A percentile compares a stretch with the other conserved stretches of the same genome.
Conservation (phyloP, 805 yeast genomes). For the Priceomyces melissophilus region DNA sequence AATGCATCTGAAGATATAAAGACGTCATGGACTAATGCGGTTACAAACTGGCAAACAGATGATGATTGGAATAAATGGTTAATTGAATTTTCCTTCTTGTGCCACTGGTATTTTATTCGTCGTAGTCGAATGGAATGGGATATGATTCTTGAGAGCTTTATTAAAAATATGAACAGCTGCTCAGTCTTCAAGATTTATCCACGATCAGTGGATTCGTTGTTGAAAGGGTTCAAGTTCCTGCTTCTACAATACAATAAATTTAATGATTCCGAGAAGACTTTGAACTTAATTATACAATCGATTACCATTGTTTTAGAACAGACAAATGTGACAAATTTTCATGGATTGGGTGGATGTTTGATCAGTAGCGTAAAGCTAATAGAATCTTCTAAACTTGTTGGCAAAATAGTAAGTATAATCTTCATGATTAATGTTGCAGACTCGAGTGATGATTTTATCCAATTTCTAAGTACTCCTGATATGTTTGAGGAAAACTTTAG, state of each 20-base stretch:
- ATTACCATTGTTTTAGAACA: background rate
- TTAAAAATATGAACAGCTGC: background rate
- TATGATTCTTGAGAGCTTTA: constrained; percentile 1
- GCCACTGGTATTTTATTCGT: constrained; percentile 11
- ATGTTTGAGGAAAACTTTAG: constrained; percentile 1
- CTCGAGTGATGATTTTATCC: constrained; percentile 9
- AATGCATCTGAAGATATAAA: constrained; percentile 15
- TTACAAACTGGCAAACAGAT: constrained; percentile 5
- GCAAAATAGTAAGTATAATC: constrained; percentile 4
- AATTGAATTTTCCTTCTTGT: constrained; percentile 16
- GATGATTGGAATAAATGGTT: constrained; percentile 19
- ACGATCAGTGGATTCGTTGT: background rate
- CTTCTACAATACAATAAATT: background rate
- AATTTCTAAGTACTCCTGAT: constrained; percentile 12
- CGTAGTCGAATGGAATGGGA: constrained; percentile 1
- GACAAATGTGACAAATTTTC: background rate
- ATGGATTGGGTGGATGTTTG: background rate
- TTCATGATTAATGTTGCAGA: constrained; percentile 9
- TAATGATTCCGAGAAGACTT: constrained; percentile 1
- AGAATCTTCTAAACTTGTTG: background rate
- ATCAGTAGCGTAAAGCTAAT: background rate
- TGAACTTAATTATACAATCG: background rate
- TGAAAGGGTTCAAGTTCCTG: background rate
- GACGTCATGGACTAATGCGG: constrained; percentile 13
- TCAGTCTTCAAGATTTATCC: constrained; percentile 1